Conservation (phyloP, 306 rosid genomes). For the Myrica gale region DNA sequence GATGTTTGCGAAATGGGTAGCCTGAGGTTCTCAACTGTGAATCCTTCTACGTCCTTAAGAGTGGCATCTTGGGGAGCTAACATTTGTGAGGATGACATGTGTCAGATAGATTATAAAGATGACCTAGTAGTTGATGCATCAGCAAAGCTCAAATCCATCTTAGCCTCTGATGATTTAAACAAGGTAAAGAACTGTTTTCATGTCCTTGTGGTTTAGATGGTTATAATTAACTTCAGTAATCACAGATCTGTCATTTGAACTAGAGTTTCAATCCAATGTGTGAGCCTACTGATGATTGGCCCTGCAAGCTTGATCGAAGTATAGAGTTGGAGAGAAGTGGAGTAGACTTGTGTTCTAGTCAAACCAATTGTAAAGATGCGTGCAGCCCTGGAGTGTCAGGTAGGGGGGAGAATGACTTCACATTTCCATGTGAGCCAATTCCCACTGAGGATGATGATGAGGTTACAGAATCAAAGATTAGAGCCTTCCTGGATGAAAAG, state of each 20-base stretch:
- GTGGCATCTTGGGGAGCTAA: constrained; percentile 45
- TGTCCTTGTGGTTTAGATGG: constrained; percentile 25
- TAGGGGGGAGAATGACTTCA: constrained; percentile 42
- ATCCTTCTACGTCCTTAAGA: constrained; percentile 41
- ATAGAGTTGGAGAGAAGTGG: constrained; percentile 45
- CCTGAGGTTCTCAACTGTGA: constrained; percentile 54
- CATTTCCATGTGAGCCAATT: constrained; percentile 57
- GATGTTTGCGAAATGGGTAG: constrained; percentile 72
- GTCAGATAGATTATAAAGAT: constrained; percentile 72
- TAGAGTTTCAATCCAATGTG: constrained; percentile 84
- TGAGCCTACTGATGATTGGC: constrained; percentile 72
- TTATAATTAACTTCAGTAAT: constrained; percentile 19
- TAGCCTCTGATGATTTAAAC: constrained; percentile 47
- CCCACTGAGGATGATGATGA: constrained; percentile 82
- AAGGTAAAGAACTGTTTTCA: constrained; percentile 46
- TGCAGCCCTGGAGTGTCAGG: constrained; percentile 34
- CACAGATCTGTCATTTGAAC: constrained; percentile 29
- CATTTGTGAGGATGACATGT: constrained; percentile 67
- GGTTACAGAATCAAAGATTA: constrained; percentile 79
- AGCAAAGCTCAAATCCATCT: constrained; percentile 44
- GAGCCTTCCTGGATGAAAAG: constrained; percentile 85
- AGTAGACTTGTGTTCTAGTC: constrained; percentile 40
- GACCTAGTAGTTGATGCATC: constrained; percentile 51
- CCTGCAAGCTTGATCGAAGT: constrained; percentile 54
- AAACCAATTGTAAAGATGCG: constrained; percentile 36